Evolutionary conservation across 495 filamentous ascomycete species (phyloP), one percentile per base, ranked within the genome.

Genomic region (Penicillium atrosanguineum): DNA sequence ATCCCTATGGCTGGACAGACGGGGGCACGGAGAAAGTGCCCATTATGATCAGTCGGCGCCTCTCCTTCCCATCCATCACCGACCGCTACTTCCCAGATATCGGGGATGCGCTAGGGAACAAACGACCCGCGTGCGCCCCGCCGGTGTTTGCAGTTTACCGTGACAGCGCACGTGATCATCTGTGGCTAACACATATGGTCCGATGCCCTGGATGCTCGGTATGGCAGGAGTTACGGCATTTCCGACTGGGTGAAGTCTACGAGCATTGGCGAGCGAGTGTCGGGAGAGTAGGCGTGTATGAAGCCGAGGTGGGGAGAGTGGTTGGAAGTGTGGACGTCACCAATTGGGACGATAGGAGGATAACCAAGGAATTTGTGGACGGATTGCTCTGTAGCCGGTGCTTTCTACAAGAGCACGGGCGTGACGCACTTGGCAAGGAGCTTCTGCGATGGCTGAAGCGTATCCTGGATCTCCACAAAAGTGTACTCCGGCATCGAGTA

Each of bases 181-280:
- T 38, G 9, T 50, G 47, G 41, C 36, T 37, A 28, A 50, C 40
- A 41, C 39, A 55, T 12, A 50, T 50, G 41, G 12, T 51, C 2
- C 46, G 51, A 18, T 59, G 47, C 9, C 56, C 43, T 2, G 1
- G 6, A 16, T 53, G 45, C 16, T 31, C n/a, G 25, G 18, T 0
- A 5, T 59, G 56, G 56, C 31, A 59, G 25, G 46, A 50, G 19
- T 15, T 9, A 12, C 55, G 55, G 19, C n/a, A 19, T 11, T 53
- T 58, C n/a, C 25, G 40, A 7, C 1, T 46, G 9, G 51, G 50
- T 18, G 11, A 29, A 16, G 8, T 25, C 14, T 25, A 12, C 14
- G 14, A 12, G 26, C 4, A 26, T 39, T 46, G 45, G 44, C 34
- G 47, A 9, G 11, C 9, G 19, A 23, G n/a, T 18, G 19, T 11